Percentiles rank a stretch among this genome's conserved stretches.
phyloP scores from a whole-genome alignment of 2,329 filamentous ascomycete species.

The Talaromyces sp. region DNA sequence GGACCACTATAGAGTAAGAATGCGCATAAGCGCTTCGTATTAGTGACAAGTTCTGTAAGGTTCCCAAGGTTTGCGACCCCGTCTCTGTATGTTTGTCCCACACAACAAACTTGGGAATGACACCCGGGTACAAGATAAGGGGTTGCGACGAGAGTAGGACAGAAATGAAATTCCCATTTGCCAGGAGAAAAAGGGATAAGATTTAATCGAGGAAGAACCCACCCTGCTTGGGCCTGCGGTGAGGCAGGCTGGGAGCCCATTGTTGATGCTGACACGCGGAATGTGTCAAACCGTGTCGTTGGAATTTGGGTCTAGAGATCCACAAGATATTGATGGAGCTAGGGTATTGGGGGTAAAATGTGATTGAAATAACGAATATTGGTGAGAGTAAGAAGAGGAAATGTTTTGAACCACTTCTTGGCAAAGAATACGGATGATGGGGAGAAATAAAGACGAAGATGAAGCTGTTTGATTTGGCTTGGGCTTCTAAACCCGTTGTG shows the following conservation, averaged over 20 bases:
- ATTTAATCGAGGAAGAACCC: constrained; percentile 7
- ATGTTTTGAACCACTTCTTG: no score
- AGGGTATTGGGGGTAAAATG: neutral
- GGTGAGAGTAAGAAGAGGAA: no score
- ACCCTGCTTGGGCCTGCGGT: constrained; percentile 22
- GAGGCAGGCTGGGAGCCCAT: constrained; percentile 22
- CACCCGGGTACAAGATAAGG: constrained; percentile 9
- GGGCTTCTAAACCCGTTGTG: no score
- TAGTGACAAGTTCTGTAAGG: constrained; percentile 11
- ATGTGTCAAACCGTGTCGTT: constrained; percentile 25
- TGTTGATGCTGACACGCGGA: constrained; percentile 26
- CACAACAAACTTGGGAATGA: neutral
- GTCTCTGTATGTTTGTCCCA: neutral
- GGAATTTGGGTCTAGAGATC: constrained; percentile 13
- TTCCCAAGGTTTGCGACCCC: neutral
- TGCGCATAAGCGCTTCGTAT: constrained; percentile 10
- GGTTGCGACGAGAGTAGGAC: neutral
- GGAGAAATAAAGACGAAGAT: neutral
- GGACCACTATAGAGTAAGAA: constrained; percentile 8
- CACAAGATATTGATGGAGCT: neutral
- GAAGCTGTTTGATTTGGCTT: neutral
- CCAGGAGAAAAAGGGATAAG: neutral
- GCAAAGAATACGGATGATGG: neutral
- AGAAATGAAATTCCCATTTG: neutral
- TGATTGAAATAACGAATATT: neutral